Evolutionary conservation across 768 basidiomycete genomes (phyloP).

Genomic region (Amanita rubescens): DNA sequence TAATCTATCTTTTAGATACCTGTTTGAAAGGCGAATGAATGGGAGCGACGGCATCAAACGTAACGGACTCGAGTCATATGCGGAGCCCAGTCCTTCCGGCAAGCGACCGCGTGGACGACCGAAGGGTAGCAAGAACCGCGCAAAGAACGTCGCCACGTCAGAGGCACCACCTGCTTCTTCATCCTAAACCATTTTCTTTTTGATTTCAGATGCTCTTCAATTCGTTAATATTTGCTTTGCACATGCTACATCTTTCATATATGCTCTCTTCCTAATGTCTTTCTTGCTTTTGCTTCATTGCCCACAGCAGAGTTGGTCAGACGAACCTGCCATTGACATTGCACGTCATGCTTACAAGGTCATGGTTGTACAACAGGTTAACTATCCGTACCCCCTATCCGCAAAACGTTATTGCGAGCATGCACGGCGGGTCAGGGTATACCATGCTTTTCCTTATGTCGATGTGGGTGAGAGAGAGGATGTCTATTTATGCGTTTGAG

Average conservation of each 20-base stretch:
- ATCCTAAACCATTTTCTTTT: neutral
- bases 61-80: slow-evolving; percentile 14
- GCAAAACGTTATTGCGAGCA: neutral
- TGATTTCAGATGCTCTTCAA: neutral
- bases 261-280: slow-evolving; percentile 1
- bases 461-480: neutral
- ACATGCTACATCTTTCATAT: slow-evolving; percentile 3
- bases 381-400: neutral
- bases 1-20: slow-evolving; percentile 35
- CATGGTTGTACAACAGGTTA: slow-evolving; percentile 1
- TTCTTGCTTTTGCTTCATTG: neutral
- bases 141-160: slow-evolving; percentile 4
- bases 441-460: neutral
- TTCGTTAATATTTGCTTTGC: neutral
- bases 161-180: slow-evolving; percentile 7
- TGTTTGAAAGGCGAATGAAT: slow-evolving; percentile 53
- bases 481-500: neutral
- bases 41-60: slow-evolving; percentile 35
- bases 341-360: neutral
- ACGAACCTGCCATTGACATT: neutral
- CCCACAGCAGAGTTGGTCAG: neutral
- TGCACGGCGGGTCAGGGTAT: neutral
- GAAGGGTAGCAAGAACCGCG: slow-evolving; percentile 59
- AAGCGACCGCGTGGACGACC: slow-evolving; percentile 62
- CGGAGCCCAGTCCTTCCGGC: slow-evolving; percentile 8